phyloP scores from a whole-genome alignment of 2,329 filamentous ascomycete species.

The Delphinella strobiligena region DNA sequence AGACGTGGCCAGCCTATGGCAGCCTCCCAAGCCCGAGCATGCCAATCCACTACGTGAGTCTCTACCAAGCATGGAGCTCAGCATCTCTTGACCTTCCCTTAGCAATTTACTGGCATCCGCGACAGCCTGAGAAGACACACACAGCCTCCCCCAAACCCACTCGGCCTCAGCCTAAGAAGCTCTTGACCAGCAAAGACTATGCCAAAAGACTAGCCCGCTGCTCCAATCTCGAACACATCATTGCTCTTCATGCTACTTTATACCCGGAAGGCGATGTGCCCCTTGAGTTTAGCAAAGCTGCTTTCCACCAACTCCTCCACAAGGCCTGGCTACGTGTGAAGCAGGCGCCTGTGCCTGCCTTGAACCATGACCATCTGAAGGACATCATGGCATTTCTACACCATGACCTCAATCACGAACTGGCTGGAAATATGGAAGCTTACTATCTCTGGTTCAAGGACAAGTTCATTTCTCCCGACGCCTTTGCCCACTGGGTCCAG shows the following conservation, averaged over 20 bases:
- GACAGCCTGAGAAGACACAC: not conserved
- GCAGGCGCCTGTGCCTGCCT: not conserved
- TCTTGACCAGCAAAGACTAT: too few species aligned
- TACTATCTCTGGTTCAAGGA: not conserved
- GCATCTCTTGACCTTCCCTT: too few species aligned
- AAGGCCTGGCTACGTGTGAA: not conserved
- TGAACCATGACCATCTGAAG: not conserved
- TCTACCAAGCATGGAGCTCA: too few species aligned
- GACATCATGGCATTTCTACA: slow-evolving; percentile 5
- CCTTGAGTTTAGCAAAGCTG: slow-evolving; percentile 2
- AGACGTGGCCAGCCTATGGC: slow-evolving; percentile 4
- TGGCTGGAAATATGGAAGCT: not conserved
- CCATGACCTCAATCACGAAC: slow-evolving; percentile 3
- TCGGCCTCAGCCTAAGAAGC: too few species aligned
- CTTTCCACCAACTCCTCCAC: not conserved
- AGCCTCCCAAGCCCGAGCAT: not conserved
- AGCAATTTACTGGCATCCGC: not conserved
- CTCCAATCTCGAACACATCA: not conserved
- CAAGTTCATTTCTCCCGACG: not conserved
- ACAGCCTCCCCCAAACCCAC: too few species aligned
- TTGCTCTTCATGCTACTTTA: not conserved
- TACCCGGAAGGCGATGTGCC: not conserved
- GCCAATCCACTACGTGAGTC: not conserved
- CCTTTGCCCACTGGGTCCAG: not conserved
- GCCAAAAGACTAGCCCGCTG: too few species aligned